Base-by-base conservation (phyloP, 805 yeast genomes). In the Ogataea salicorniae region DNA sequence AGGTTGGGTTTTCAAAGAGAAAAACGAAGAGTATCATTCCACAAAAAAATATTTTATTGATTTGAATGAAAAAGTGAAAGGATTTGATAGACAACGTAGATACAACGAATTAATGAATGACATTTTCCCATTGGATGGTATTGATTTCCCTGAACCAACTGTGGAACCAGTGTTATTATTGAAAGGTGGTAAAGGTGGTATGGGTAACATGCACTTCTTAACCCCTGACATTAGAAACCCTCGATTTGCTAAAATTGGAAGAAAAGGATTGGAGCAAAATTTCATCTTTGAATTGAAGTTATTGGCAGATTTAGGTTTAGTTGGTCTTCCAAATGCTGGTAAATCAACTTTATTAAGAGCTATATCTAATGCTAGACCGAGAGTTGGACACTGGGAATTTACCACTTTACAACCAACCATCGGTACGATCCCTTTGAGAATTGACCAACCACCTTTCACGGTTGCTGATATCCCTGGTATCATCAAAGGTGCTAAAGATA, bases 391-490 rank as follows among this genome's bases (percentile, higher is more conserved):
- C 65, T 94, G 97, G 97, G 95, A 86, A 59, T 94, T 94, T 62
- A 94, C 99, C 0, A 94, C 99, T 0, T 69, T 94, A 45, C 88
- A 83, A 51, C 99, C 99, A 0, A 84, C 89, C 0, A 80, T 94
- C 42, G 99, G 99, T 4, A 92, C 97, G 0, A 86, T 94, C 14
- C 74, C 75, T 41, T 64, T 81, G 18, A 77, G 84, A 1, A 76
- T 84, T 2, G 87, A 82, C 54, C 74, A 75, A 49, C 79, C 78
- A 4, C 76, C 85, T 5, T 91, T 92, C 63, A 87, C 97, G 0
- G 97, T 94, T 1, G 98, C 98, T 1, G 99, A 94, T 69, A 94
- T 94, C 48, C 99, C 99, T 0, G 99, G 99, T 6, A 85, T 94
- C 40, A 86, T 94, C 50, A 76, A 82, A 63, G 97, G 96, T 6